phyloP scores from a whole-genome alignment of 2,329 filamentous ascomycete genomes.

The Colletotrichum sp. region DNA sequence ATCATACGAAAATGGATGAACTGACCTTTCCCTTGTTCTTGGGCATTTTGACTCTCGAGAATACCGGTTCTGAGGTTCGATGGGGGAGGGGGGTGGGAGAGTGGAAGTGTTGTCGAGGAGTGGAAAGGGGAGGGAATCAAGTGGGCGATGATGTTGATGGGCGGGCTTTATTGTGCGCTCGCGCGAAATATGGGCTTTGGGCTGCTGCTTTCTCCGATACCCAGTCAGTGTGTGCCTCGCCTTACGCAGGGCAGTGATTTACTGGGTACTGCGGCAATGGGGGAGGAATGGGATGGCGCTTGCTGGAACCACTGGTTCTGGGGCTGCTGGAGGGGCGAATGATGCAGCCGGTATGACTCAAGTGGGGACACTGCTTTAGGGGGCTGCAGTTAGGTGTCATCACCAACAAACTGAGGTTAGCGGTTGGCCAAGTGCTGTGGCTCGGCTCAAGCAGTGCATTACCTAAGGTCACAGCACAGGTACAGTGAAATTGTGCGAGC shows the following conservation, averaged over 20 bases:
- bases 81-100: slow-evolving; percentile 1
- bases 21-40: slow-evolving; percentile 99
- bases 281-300: background rate
- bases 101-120: slow-evolving; percentile 2
- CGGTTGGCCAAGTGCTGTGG: background rate
- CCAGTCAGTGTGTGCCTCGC: background rate
- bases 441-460: background rate
- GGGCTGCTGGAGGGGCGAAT: slow-evolving; percentile 7
- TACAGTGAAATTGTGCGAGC: background rate
- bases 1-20: slow-evolving; percentile 12
- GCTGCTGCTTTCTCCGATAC: background rate
- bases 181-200: slow-evolving; percentile 2
- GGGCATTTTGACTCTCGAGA: slow-evolving; percentile 69
- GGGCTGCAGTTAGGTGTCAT: background rate
- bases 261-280: background rate
- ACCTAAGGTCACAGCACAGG: background rate
- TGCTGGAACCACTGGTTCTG: background rate
- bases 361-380: slow-evolving; percentile 1
- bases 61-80: slow-evolving; percentile 25
- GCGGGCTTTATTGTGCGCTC: slow-evolving; percentile 20
- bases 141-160: slow-evolving; percentile 7
- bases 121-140: background rate
- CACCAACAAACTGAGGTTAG: background rate
- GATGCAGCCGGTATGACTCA: slow-evolving; percentile 15
- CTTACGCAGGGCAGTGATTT: background rate